Evolutionary conservation across 768 basidiomycete genomes (phyloP).

Genomic region (Clitopilus passeckerianus): DNA sequence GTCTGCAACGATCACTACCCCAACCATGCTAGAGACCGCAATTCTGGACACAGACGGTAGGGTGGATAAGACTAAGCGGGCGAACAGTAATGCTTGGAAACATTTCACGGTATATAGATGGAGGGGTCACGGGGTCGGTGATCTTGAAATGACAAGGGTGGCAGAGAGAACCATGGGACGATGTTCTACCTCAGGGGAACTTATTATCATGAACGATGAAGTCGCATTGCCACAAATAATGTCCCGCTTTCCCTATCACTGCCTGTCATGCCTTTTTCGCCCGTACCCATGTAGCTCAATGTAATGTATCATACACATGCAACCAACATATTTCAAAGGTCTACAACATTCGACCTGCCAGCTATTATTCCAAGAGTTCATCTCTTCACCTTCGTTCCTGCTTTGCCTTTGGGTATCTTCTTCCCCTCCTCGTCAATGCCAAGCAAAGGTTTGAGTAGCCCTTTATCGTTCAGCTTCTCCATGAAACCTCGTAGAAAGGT

Average conservation of each 20-base stretch:
- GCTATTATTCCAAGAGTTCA: not conserved
- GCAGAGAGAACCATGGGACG: constrained; percentile 41
- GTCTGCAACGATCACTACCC: constrained; percentile 32
- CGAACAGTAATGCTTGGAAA: constrained; percentile 57
- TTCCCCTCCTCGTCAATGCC: constrained; percentile 29
- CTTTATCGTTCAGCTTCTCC: constrained; percentile 36
- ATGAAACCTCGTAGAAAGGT: constrained; percentile 51
- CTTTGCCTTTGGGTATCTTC: constrained; percentile 14
- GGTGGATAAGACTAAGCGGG: constrained; percentile 32
- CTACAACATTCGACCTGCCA: not conserved
- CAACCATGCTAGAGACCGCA: constrained; percentile 45
- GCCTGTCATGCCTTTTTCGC: not conserved
- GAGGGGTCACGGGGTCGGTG: constrained; percentile 23
- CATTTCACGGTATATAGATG: constrained; percentile 50
- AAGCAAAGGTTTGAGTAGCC: constrained; percentile 38
- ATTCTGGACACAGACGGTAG: constrained; percentile 49
- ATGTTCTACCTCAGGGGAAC: constrained; percentile 44
- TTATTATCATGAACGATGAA: constrained; percentile 28
- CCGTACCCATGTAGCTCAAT: constrained; percentile 4
- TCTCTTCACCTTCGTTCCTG: not conserved
- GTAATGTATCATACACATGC: not conserved
- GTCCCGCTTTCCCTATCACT: not conserved
- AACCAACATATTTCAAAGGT: not conserved
- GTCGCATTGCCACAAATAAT: not conserved
- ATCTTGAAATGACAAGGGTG: constrained; percentile 27